Conservation (phyloP, 306 rosid genomes). For the Acacia confusa region DNA sequence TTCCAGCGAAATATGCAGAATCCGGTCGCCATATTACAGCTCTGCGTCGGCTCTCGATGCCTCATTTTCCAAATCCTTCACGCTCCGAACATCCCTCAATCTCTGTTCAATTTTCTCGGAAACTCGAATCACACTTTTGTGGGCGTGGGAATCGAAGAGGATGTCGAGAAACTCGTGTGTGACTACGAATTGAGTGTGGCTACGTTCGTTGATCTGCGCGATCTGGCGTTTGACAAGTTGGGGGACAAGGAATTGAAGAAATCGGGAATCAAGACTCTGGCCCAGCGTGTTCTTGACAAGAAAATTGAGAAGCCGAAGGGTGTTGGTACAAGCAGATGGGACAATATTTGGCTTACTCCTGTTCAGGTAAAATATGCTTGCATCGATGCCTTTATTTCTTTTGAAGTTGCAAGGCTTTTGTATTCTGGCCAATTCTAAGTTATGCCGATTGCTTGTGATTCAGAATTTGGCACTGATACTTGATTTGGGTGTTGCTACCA, state of each 20-base stretch:
- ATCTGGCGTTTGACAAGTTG: constrained; percentile 21
- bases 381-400: constrained; percentile 41
- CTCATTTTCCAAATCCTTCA: constrained; percentile 45
- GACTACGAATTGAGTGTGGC: constrained; percentile 25
- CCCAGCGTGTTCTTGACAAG: constrained; percentile 11
- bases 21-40: constrained; percentile 32
- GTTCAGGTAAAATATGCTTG: constrained; percentile 41
- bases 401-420: constrained; percentile 28
- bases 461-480: not conserved
- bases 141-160: constrained; percentile 40
- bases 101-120: constrained; percentile 24
- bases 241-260: not conserved
- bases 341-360: constrained; percentile 14
- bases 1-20: constrained; percentile 6
- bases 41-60: constrained; percentile 36
- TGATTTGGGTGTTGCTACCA: not conserved
- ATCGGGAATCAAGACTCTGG: constrained; percentile 29
- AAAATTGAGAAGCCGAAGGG: constrained; percentile 30
- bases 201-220: constrained; percentile 25
- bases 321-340: constrained; percentile 34
- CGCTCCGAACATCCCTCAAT: constrained; percentile 25
- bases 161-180: constrained; percentile 31
- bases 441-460: not conserved
- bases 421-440: not conserved
- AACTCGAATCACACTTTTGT: constrained; percentile 22